These are phyloP conservation scores for Arxiozyma bovina DNA, from an alignment of 1,139 yeast genomes.

Conservation along the genomic window DNA sequence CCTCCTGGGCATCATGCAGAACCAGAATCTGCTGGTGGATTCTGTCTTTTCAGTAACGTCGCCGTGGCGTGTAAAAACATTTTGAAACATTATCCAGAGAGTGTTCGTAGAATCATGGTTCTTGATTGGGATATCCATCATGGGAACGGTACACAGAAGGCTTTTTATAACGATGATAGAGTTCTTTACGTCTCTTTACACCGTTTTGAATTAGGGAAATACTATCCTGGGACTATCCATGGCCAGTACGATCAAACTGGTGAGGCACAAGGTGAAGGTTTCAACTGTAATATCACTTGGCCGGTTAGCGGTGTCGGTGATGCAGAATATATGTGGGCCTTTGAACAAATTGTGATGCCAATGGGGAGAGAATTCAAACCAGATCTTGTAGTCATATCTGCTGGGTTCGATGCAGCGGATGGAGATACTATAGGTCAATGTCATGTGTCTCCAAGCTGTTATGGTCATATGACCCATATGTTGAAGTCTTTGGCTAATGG, in stretches of 20 bases:
- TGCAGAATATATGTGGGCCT: constrained; percentile 91
- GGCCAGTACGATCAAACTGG: constrained; percentile 74
- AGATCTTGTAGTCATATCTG: constrained; percentile 81
- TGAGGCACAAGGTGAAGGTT: constrained; percentile 79
- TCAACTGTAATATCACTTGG: constrained; percentile 89
- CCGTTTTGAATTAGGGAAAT: constrained; percentile 83
- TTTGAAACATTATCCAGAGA: constrained; percentile 74
- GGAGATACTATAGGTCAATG: constrained; percentile 98
- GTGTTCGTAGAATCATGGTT: constrained; percentile 73
- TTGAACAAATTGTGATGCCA: constrained; percentile 81
- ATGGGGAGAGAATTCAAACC: constrained; percentile 85
- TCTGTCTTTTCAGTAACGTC: constrained; percentile 90
- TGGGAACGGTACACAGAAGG: constrained; percentile 95
- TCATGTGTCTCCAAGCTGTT: constrained; percentile 90
- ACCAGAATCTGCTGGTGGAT: constrained; percentile 94
- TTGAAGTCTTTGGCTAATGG: constrained; percentile 83
- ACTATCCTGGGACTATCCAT: constrained; percentile 91
- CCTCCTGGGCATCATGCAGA: constrained; percentile 99
- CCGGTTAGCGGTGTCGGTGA: constrained; percentile 87
- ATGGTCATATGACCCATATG: constrained; percentile 93
- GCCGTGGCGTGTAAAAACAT: constrained; percentile 94
- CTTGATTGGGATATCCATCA: constrained; percentile 98
- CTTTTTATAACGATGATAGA: constrained; percentile 80
- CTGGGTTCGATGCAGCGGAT: constrained; percentile 98
- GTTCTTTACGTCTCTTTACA: constrained; percentile 87